A percentile compares a stretch with the other conserved stretches of the same genome.
These are phyloP conservation scores for Xenoacremonium recifei DNA, from an alignment of 2,329 filamentous ascomycete species.

Conservation along the genomic window DNA sequence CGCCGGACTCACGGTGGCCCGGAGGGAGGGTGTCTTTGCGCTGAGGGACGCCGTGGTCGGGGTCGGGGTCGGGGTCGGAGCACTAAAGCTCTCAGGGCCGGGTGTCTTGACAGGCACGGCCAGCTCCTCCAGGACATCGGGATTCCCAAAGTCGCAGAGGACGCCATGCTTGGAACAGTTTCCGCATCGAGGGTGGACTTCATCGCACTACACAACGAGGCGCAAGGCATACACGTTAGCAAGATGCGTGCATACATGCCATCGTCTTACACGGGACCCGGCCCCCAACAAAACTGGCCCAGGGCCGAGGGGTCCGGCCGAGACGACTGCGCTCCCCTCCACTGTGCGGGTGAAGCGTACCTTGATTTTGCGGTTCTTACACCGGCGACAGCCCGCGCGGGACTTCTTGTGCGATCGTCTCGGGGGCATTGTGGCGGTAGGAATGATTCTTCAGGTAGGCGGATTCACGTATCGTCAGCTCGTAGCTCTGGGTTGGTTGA, in stretches of 20 bases:
- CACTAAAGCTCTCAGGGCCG: slow-evolving; percentile 22
- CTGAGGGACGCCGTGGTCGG: slow-evolving; percentile 17
- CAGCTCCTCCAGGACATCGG: slow-evolving; percentile 45
- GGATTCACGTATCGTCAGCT: slow-evolving; percentile 21
- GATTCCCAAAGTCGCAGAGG: slow-evolving; percentile 61
- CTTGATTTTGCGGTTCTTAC: slow-evolving; percentile 70
- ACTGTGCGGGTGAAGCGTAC: slow-evolving; percentile 33
- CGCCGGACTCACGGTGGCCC: slow-evolving; percentile 17
- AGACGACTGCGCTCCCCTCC: too few species aligned
- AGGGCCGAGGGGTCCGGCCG: too few species aligned
- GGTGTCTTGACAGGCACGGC: slow-evolving; percentile 35
- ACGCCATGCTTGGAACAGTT: slow-evolving; percentile 69
- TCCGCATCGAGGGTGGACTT: slow-evolving; percentile 62
- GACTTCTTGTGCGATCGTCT: slow-evolving; percentile 70
- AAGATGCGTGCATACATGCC: too few species aligned
- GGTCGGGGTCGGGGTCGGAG: slow-evolving; percentile 22
- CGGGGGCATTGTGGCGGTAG: slow-evolving; percentile 52
- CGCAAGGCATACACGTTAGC: too few species aligned
- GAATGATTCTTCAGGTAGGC: slow-evolving; percentile 1
- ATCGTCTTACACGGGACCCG: too few species aligned
- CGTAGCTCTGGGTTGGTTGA: slow-evolving; percentile 17
- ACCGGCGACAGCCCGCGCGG: slow-evolving; percentile 63
- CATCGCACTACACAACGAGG: slow-evolving; percentile 64
- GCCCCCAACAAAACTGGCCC: too few species aligned
- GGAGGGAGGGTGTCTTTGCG: slow-evolving; percentile 23